These are phyloP conservation scores for Coriolopsis trogii DNA, from an alignment of 1,284 basidiomycete species.

Conservation along the genomic window DNA sequence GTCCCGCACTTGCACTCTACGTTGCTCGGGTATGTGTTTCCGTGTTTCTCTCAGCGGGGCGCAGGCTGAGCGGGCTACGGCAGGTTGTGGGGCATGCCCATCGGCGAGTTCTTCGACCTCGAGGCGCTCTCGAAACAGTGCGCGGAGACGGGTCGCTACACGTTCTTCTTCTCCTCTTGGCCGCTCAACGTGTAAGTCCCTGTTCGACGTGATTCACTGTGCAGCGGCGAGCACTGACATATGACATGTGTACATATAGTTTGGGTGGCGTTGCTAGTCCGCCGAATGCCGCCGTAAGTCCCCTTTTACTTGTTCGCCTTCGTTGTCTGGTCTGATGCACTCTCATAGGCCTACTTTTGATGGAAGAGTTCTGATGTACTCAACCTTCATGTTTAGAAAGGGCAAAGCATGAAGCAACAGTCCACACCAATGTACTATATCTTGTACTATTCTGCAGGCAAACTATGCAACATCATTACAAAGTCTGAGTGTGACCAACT, in stretches of 20 bases:
- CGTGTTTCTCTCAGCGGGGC: not conserved
- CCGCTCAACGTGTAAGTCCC: slow-evolving; percentile 63
- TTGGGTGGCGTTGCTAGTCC: slow-evolving; percentile 70
- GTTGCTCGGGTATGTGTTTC: slow-evolving; percentile 54
- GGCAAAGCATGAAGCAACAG: too few species aligned
- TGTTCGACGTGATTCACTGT: not conserved
- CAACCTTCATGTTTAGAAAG: too few species aligned
- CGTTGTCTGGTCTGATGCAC: too few species aligned
- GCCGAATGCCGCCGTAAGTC: slow-evolving; percentile 68
- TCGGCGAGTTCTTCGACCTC: slow-evolving; percentile 74
- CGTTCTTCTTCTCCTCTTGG: slow-evolving; percentile 77
- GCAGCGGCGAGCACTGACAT: not conserved
- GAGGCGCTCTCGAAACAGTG: slow-evolving; percentile 62
- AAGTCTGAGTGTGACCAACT: too few species aligned
- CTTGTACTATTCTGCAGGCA: too few species aligned
- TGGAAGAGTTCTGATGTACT: too few species aligned
- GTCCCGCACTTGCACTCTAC: slow-evolving; percentile 63
- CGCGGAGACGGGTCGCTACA: slow-evolving; percentile 59
- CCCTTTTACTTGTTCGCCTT: too few species aligned
- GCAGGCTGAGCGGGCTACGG: not conserved
- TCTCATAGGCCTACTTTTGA: too few species aligned
- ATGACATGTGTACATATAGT: slow-evolving; percentile 33
- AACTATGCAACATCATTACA: too few species aligned
- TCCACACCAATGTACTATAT: too few species aligned
- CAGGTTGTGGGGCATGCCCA: slow-evolving; percentile 74